Conservation (phyloP, 176 grass and related monocot genomes). For the Coix lacrymajobi region DNA sequence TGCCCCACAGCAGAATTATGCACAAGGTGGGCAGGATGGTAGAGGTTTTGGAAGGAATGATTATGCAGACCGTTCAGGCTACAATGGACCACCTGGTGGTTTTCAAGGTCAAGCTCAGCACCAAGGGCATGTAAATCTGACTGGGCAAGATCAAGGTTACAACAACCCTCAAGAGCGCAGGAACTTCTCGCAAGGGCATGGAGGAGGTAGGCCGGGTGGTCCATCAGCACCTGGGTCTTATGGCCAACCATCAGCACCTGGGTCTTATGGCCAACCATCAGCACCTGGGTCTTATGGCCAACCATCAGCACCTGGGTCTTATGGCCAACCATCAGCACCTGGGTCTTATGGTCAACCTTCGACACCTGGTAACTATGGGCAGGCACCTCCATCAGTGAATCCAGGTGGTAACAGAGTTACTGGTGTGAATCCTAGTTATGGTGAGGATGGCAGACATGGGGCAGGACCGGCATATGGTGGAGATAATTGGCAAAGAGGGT, state of each 20-base stretch:
- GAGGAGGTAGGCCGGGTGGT: slow-evolving; percentile 16
- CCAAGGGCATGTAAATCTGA: slow-evolving; percentile 48
- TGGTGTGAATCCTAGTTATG: slow-evolving; percentile 26
- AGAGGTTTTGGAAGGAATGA: slow-evolving; percentile 35
- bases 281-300: slow-evolving; percentile 17
- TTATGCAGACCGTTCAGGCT: slow-evolving; percentile 25
- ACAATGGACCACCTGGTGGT: slow-evolving; percentile 32
- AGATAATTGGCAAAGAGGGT: slow-evolving; percentile 33
- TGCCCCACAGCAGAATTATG: slow-evolving; percentile 42
- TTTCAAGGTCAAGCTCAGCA: slow-evolving; percentile 26
- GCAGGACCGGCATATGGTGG: slow-evolving; percentile 24
- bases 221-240: slow-evolving; percentile 28
- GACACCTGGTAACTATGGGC: slow-evolving; percentile 18
- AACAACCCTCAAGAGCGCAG: slow-evolving; percentile 45
- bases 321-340: not conserved
- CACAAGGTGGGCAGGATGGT: slow-evolving; percentile 38
- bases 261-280: slow-evolving; percentile 5
- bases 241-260: not conserved
- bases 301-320: slow-evolving; percentile 19
- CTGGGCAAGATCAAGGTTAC: slow-evolving; percentile 42
- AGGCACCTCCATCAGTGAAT: slow-evolving; percentile 16
- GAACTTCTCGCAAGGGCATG: slow-evolving; percentile 47
- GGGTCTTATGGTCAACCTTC: slow-evolving; percentile 13
- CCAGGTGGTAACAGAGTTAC: slow-evolving; percentile 18
- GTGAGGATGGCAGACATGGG: slow-evolving; percentile 26